Evolutionary conservation across 2,329 filamentous ascomycete genomes (phyloP).

Genomic region (Aspergillus fumigatus): DNA sequence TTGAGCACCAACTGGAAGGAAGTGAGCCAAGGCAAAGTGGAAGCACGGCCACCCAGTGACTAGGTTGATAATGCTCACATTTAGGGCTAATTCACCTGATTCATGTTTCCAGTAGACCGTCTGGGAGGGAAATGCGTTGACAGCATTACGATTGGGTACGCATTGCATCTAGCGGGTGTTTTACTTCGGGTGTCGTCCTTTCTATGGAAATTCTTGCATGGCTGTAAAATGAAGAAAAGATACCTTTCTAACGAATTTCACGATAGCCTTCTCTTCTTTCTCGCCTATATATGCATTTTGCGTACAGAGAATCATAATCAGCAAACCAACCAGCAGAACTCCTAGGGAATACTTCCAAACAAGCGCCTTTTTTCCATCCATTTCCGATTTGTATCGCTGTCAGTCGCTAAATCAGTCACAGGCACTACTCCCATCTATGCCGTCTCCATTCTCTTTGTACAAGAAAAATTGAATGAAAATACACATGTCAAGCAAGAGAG

Average conservation of each 20-base stretch:
- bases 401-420: not conserved
- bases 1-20: conserved; percentile 90
- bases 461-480: conserved; percentile 92
- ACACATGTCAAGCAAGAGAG: conserved; percentile 73
- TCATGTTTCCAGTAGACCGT: not conserved
- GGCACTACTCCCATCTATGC: conserved; percentile 10
- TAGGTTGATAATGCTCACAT: not conserved
- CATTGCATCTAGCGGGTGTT: not conserved
- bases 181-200: not conserved
- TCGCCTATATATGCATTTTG: not conserved
- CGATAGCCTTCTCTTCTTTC: not conserved
- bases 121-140: not conserved
- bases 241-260: not conserved
- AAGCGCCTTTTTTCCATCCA: not conserved
- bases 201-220: not conserved
- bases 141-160: not conserved
- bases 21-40: conserved; percentile 67
- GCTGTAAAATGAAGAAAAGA: not conserved
- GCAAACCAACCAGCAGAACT: not conserved
- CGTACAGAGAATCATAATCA: not conserved
- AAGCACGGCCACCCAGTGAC: conserved; percentile 36
- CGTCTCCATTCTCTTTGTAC: conserved; percentile 52
- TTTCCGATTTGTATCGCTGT: not conserved
- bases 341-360: not conserved
- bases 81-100: not conserved